Percentiles rank a stretch among this genome's conserved stretches.
phyloP scores from a whole-genome alignment of 352 stramenopile species.

The Pythium plurisporium region DNA sequence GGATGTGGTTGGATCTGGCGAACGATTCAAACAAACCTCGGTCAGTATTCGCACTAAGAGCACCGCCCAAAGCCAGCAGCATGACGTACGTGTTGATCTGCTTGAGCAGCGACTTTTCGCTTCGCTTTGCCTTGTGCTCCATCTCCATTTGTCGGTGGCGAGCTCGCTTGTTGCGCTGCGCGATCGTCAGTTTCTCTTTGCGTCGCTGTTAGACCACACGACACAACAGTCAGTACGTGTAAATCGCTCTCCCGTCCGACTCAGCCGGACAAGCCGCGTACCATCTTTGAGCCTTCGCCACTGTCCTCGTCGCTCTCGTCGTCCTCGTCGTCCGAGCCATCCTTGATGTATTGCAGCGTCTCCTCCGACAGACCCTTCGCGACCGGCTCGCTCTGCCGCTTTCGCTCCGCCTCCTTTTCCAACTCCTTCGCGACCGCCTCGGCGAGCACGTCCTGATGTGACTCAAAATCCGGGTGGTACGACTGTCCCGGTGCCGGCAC shows the following conservation, averaged over 20 bases:
- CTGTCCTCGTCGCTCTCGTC: constrained; percentile 39
- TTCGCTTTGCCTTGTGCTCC: constrained; percentile 51
- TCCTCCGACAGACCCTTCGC: constrained; percentile 66
- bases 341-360: constrained; percentile 77
- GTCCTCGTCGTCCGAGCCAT: constrained; percentile 36
- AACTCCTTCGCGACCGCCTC: constrained; percentile 65
- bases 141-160: constrained; percentile 81
- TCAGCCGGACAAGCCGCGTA: constrained; percentile 5
- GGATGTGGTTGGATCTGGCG: constrained; percentile 59
- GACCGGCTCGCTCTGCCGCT: constrained; percentile 44
- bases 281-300: constrained; percentile 20
- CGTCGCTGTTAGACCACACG: constrained; percentile 27
- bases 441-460: constrained; percentile 77
- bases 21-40: too few relatives aligned
- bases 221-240: not conserved
- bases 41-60: too few relatives aligned
- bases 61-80: too few relatives aligned
- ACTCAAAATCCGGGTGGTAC: constrained; percentile 81
- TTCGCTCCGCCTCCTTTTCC: constrained; percentile 48
- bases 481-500: constrained; percentile 73
- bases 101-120: constrained; percentile 75
- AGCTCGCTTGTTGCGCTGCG: constrained; percentile 71
- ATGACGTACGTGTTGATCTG: constrained; percentile 80
- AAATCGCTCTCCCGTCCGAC: not conserved
- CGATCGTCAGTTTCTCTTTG: constrained; percentile 58